Percentiles rank a stretch among this genome's conserved stretches.
phyloP scores from a whole-genome alignment of 2,329 filamentous ascomycete genomes.

The Nemania bipapillata region DNA sequence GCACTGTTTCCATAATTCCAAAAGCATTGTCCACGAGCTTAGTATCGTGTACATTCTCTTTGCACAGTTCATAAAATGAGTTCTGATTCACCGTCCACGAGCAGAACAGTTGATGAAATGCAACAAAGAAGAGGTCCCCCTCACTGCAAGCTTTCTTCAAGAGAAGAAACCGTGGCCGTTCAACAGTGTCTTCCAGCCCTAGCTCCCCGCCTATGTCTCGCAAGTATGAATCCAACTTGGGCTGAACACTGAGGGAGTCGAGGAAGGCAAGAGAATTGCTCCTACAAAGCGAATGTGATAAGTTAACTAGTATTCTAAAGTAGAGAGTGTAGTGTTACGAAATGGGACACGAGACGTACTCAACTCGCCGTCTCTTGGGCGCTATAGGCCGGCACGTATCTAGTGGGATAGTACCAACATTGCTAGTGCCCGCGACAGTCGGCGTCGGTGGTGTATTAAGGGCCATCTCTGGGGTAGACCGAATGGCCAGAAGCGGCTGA shows the following conservation, averaged over 20 bases:
- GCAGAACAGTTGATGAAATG: constrained; percentile 73
- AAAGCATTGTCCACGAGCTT: constrained; percentile 52
- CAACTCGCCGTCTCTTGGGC: constrained; percentile 47
- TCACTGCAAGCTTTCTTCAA: constrained; percentile 65
- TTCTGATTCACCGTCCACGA: constrained; percentile 59
- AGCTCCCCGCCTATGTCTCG: constrained; percentile 35
- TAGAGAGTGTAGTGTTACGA: constrained; percentile 1
- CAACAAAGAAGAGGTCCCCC: constrained; percentile 71
- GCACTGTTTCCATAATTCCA: constrained; percentile 50
- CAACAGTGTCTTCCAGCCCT: constrained; percentile 51
- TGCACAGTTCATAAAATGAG: constrained; percentile 53
- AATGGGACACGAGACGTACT: constrained; percentile 39
- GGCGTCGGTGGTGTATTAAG: constrained; percentile 46
- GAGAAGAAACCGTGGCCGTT: constrained; percentile 63
- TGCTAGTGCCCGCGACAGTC: constrained; percentile 28
- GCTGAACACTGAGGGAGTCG: constrained; percentile 30
- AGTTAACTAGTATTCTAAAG: neutral
- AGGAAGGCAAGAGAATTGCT: constrained; percentile 39
- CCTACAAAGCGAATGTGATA: constrained; percentile 31
- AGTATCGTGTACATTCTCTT: constrained; percentile 44
- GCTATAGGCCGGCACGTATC: constrained; percentile 26
- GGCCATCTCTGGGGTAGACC: constrained; percentile 39
- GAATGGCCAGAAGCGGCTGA: constrained; percentile 25
- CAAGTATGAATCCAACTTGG: constrained; percentile 32
- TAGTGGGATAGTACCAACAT: constrained; percentile 21